Evolutionary conservation across 768 basidiomycete species (phyloP).

Genomic region (Leccinum subtestaceum): DNA sequence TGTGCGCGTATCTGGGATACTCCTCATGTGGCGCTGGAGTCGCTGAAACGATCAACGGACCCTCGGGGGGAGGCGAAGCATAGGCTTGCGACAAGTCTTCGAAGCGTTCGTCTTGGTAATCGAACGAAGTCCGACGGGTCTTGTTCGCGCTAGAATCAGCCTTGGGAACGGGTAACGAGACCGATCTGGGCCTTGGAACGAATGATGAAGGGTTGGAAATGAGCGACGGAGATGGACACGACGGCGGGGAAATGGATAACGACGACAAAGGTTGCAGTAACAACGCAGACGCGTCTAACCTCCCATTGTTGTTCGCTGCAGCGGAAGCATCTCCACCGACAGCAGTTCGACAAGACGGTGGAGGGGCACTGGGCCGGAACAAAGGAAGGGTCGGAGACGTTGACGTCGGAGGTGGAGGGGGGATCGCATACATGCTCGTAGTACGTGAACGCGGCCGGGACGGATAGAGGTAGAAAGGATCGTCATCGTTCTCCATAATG

Average conservation of each 20-base stretch:
- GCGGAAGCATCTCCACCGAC: not conserved
- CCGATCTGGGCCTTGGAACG: slow-evolving; percentile 23
- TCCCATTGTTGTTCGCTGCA: not conserved
- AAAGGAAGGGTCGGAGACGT: slow-evolving; percentile 16
- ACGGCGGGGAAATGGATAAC: slow-evolving; percentile 12
- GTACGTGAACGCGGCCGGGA: slow-evolving; percentile 27
- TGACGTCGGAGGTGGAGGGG: slow-evolving; percentile 6
- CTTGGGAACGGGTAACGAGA: slow-evolving; percentile 21
- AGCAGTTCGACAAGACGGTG: slow-evolving; percentile 23
- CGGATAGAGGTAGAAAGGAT: slow-evolving; percentile 25
- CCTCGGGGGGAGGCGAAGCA: slow-evolving; percentile 29
- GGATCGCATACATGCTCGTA: slow-evolving; percentile 25
- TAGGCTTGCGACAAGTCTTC: slow-evolving; percentile 32
- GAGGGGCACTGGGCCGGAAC: slow-evolving; percentile 26
- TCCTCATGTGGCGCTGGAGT: slow-evolving; percentile 19
- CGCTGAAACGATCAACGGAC: slow-evolving; percentile 23
- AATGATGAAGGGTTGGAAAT: slow-evolving; percentile 9
- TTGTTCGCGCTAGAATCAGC: slow-evolving; percentile 4
- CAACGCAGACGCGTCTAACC: slow-evolving; percentile 25
- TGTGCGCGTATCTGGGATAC: slow-evolving; percentile 30
- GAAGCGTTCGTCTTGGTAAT: slow-evolving; percentile 17
- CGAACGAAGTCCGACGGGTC: slow-evolving; percentile 18
- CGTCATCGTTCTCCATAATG: slow-evolving; percentile 19
- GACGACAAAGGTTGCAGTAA: slow-evolving; percentile 29
- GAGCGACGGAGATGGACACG: slow-evolving; percentile 4